Conservation (phyloP, 2,329 filamentous ascomycete species). For the Aureobasidium sp. region DNA sequence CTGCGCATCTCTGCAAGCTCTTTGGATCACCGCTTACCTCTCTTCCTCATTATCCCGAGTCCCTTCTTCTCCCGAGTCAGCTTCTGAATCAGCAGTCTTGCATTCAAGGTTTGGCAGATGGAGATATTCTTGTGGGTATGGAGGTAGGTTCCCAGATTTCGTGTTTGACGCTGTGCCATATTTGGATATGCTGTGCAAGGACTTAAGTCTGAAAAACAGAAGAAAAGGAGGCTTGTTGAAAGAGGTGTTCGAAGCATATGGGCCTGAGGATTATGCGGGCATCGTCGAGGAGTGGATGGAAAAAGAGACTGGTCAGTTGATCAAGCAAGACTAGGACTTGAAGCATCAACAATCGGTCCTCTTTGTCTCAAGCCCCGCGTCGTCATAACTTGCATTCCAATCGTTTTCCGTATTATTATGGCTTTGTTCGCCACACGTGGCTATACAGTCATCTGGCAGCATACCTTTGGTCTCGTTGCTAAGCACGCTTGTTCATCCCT, state of each 20-base stretch:
- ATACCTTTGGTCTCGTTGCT: conserved; percentile 1
- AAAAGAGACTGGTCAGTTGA: not conserved
- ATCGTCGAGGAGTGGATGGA: conserved; percentile 48
- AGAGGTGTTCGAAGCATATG: conserved; percentile 53
- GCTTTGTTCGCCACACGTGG: conserved; percentile 11
- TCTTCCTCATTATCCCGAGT: conserved; percentile 34
- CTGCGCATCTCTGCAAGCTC: conserved; percentile 34
- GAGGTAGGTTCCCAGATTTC: conserved; percentile 58
- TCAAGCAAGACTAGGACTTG: too few species aligned
- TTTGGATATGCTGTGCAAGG: conserved; percentile 58
- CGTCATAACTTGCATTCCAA: not conserved
- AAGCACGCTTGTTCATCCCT: not conserved
- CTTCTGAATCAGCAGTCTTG: conserved; percentile 42
- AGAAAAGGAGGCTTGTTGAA: conserved; percentile 44
- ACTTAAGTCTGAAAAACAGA: conserved; percentile 54
- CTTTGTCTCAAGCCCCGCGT: not conserved
- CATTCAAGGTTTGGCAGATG: conserved; percentile 63
- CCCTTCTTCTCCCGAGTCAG: conserved; percentile 23
- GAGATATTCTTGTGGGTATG: conserved; percentile 61
- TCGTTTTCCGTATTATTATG: not conserved
- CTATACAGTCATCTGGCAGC: not conserved
- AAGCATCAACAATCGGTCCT: too few species aligned
- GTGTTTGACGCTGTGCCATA: conserved; percentile 73
- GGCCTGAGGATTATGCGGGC: conserved; percentile 51
- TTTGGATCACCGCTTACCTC: conserved; percentile 57